Evolutionary conservation across 129 eudicot genomes (phyloP), one percentile per base, ranked within the genome.

Genomic region (Saussurea involucrata): DNA sequence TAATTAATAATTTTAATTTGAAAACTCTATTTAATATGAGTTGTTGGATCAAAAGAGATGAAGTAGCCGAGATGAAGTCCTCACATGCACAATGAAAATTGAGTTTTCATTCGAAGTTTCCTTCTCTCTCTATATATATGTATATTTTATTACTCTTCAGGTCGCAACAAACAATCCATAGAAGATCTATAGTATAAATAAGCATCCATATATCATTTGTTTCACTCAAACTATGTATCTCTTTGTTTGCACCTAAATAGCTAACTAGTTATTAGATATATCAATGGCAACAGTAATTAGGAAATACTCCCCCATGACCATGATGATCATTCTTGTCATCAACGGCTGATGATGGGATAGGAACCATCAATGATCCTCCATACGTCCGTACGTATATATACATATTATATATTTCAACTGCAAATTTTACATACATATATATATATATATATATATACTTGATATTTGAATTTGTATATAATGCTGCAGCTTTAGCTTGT

Each of bases 401-500:
- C 5, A 63, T 15, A 63, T 20, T 61, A 61, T 63, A 63, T 63
- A 63, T 63, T 17, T 49, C 58, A 49, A 49, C 6, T 49, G 21
- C 58, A 49, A 17, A 17, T 4, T n/a, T 17, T 49, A 49, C 58
- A 42, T 42, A 34, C 8, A 10, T 40, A 44, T 12, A 42, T 2
- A 42, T 13, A 12, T 34, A 10, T n/a, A 8, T 36, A 2, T 1
- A 9, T 11, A 8, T 2, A 17, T 44, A 44, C 1, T 13, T 44
- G 58, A 49, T 49, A 49, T 49, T 49, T 49, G 58, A 49, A 49
- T 15, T 49, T 49, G 18, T 46, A 46, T 13, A 5, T 13, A 13
- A 13, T 49, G 18, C 60, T 71, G 65, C 66, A 78, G 82, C 82
- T 18, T 78, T 77, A 10, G 82, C 82, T 11, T 78, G 82, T 71